phyloP scores from a whole-genome alignment of 78 protist species.

The Goniomonas avonlea region DNA sequence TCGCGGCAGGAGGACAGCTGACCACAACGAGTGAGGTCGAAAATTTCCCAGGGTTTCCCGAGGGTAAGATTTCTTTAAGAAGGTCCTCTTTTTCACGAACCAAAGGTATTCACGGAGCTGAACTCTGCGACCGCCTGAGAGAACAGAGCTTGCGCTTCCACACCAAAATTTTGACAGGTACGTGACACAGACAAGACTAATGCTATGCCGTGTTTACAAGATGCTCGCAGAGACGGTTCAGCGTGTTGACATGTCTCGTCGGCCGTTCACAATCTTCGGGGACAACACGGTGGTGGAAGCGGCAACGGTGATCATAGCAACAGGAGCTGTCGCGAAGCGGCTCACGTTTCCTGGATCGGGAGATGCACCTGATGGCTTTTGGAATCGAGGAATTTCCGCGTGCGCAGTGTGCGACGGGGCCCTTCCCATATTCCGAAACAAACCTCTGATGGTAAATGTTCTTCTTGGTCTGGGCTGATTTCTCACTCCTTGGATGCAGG shows the following conservation, averaged over 20 bases:
- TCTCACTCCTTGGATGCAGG: no score
- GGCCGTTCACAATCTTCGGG: no score
- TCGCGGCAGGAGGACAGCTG: constrained; percentile 72
- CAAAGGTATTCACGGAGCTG: constrained; percentile 52
- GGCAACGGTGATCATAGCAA: neutral
- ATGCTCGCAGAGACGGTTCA: constrained; percentile 50
- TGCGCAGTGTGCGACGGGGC: constrained; percentile 84
- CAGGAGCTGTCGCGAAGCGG: neutral
- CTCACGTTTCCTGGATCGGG: constrained; percentile 19
- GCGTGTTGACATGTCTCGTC: constrained; percentile 71
- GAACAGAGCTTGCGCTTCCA: constrained; percentile 51
- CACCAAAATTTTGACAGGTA: constrained; percentile 29
- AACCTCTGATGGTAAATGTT: no score
- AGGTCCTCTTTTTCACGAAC: no score
- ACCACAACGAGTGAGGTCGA: constrained; percentile 77
- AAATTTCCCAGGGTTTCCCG: constrained; percentile 77
- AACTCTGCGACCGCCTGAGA: constrained; percentile 50
- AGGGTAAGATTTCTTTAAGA: no score
- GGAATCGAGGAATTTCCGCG: constrained; percentile 64
- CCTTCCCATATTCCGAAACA: constrained; percentile 58
- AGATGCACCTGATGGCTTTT: constrained; percentile 51
- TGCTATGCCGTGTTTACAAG: no score
- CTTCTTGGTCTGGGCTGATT: no score
- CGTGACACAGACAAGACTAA: constrained; percentile 29
- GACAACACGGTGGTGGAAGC: no score